phyloP scores from a whole-genome alignment of 192 early-diverging fungal species.

The Dimargaris cristalligena region DNA sequence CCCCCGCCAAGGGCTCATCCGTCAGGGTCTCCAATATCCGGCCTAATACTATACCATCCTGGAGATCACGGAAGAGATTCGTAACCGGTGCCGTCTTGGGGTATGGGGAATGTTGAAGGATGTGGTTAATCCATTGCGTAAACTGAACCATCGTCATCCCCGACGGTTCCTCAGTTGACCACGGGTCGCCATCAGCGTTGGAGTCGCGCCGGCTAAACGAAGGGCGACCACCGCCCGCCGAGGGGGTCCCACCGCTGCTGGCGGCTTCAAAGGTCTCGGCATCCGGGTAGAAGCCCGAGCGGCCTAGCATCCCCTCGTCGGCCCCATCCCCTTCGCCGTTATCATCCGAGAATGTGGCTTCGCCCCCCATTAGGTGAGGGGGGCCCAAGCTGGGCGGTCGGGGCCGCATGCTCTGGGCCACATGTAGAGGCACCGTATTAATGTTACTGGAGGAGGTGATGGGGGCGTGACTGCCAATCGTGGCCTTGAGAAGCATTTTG shows the following conservation, averaged over 20 bases:
- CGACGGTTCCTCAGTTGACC: not conserved
- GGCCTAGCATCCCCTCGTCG: too few relatives aligned
- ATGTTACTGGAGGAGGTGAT: conserved; percentile 43
- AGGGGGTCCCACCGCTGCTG: too few relatives aligned
- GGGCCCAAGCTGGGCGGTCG: conserved; percentile 21
- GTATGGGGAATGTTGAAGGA: not conserved
- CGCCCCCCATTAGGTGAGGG: not conserved
- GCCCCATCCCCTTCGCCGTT: too few relatives aligned
- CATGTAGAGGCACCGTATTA: conserved; percentile 32
- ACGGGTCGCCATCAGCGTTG: not conserved
- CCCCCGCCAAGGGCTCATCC: not conserved
- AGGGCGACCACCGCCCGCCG: not conserved
- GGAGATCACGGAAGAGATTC: not conserved
- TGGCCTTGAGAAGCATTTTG: conserved; percentile 44
- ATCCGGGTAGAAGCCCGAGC: too few relatives aligned
- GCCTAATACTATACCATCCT: not conserved
- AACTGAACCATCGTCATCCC: conserved; percentile 3
- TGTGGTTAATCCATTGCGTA: conserved; percentile 11
- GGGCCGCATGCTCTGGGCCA: conserved; percentile 34
- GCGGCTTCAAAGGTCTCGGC: too few relatives aligned
- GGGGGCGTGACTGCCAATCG: conserved; percentile 29
- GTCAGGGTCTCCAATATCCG: not conserved
- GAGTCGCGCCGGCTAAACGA: not conserved
- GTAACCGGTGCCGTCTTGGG: not conserved
- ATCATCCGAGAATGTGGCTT: not conserved